These are phyloP conservation scores for Septoria linicola DNA, from an alignment of 2,329 filamentous ascomycete species.

Conservation along the genomic window DNA sequence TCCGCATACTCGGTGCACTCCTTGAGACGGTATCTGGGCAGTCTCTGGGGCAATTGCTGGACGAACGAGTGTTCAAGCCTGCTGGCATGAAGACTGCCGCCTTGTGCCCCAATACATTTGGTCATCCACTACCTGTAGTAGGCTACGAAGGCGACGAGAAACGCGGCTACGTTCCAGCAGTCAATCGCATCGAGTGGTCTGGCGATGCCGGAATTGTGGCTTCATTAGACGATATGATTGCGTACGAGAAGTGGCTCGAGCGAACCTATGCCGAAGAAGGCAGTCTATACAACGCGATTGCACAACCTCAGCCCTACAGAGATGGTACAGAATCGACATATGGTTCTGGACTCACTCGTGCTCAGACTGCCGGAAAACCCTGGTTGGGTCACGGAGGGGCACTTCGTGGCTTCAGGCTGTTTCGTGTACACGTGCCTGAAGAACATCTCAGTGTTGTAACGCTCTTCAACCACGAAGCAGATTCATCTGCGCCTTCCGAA, in stretches of 20 bases:
- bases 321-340: constrained; percentile 42
- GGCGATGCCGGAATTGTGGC: constrained; percentile 49
- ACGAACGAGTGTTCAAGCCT: constrained; percentile 42
- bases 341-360: constrained; percentile 40
- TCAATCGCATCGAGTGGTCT: constrained; percentile 49
- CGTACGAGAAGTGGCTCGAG: constrained; percentile 47
- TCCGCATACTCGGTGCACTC: constrained; percentile 41
- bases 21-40: constrained; percentile 43
- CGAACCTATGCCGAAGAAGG: constrained; percentile 33
- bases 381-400: constrained; percentile 45
- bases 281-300: constrained; percentile 40
- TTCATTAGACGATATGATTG: constrained; percentile 49
- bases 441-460: constrained; percentile 43
- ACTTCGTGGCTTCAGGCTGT: constrained; percentile 44
- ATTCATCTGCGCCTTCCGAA: constrained; percentile 32
- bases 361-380: constrained; percentile 30
- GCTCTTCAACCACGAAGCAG: constrained; percentile 44
- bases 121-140: constrained; percentile 42
- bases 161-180: constrained; percentile 39
- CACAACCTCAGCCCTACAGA: constrained; percentile 33
- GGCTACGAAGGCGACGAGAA: constrained; percentile 47
- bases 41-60: constrained; percentile 40
- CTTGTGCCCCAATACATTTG: constrained; percentile 41
- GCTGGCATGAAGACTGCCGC: constrained; percentile 46
- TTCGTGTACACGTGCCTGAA: constrained; percentile 39